A percentile compares a stretch with the other conserved stretches of the same genome.
phyloP scores from a whole-genome alignment of 164 flowering plant species.

The Litsea cubeba region DNA sequence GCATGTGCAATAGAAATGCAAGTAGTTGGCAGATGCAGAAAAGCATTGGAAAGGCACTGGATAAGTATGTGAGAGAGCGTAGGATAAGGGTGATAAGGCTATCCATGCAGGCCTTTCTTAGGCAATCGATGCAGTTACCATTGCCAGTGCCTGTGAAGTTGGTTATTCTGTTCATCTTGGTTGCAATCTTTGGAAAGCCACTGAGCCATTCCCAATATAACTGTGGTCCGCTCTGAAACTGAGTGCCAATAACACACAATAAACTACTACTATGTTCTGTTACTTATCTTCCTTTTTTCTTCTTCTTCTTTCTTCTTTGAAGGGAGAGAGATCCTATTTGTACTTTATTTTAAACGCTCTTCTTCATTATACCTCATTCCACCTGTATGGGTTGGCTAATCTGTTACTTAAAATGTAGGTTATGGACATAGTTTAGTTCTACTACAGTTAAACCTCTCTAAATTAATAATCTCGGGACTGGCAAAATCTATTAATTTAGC shows the following conservation, averaged over 20 bases:
- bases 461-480: too few relatives aligned
- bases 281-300: too few relatives aligned
- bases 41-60: conserved; percentile 20
- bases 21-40: not conserved
- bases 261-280: too few relatives aligned
- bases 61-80: conserved; percentile 25
- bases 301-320: too few relatives aligned
- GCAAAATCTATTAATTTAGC: too few relatives aligned
- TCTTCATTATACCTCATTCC: too few relatives aligned
- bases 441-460: too few relatives aligned
- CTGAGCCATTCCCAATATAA: conserved; percentile 20
- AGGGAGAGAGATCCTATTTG: too few relatives aligned
- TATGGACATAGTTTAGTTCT: too few relatives aligned
- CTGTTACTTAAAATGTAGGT: too few relatives aligned
- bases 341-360: too few relatives aligned
- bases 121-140: conserved; percentile 9
- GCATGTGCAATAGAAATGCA: not conserved
- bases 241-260: not conserved
- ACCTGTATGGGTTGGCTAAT: too few relatives aligned
- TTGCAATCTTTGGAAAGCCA: conserved; percentile 9
- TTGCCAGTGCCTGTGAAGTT: conserved; percentile 5
- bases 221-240: conserved; percentile 25
- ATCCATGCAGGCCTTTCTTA: conserved; percentile 21
- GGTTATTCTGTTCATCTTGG: conserved; percentile 5
- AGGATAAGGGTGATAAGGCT: conserved; percentile 22